phyloP scores from a whole-genome alignment of 2,329 filamentous ascomycete genomes.

The Dactylella cylindrospora region DNA sequence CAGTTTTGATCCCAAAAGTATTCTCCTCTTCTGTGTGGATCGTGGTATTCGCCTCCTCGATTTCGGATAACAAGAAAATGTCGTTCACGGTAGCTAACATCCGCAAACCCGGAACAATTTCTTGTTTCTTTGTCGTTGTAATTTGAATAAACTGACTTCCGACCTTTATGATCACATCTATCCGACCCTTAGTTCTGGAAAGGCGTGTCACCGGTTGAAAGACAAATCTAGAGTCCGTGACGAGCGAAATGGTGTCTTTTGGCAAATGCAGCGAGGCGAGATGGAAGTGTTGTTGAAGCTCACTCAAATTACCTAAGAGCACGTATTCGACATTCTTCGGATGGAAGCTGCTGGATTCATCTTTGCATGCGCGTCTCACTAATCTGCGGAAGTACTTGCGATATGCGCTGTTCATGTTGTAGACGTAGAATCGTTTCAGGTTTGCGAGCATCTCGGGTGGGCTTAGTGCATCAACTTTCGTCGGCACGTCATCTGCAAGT shows the following conservation, averaged over 20 bases:
- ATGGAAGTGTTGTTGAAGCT: constrained; percentile 68
- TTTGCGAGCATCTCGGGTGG: constrained; percentile 64
- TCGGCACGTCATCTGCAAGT: constrained; percentile 66
- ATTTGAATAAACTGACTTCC: constrained; percentile 71
- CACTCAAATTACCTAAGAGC: constrained; percentile 65
- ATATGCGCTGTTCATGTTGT: constrained; percentile 73
- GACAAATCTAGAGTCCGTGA: constrained; percentile 66
- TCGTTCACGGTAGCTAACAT: constrained; percentile 68
- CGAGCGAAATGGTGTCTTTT: constrained; percentile 69
- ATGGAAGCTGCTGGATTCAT: constrained; percentile 63
- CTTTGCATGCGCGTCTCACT: constrained; percentile 64
- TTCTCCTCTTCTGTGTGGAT: constrained; percentile 68
- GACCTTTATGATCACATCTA: constrained; percentile 69
- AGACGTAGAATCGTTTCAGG: constrained; percentile 65
- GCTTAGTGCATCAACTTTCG: constrained; percentile 62
- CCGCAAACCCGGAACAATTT: constrained; percentile 64
- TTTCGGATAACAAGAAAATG: constrained; percentile 67
- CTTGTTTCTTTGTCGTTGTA: constrained; percentile 68
- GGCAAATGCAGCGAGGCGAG: constrained; percentile 67
- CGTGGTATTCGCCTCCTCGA: constrained; percentile 65
- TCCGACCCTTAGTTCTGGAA: constrained; percentile 70
- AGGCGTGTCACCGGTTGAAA: constrained; percentile 67
- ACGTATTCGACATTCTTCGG: constrained; percentile 67
- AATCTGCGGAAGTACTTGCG: constrained; percentile 68
- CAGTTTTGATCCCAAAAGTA: constrained; percentile 67